Evolutionary conservation across 2,329 filamentous ascomycete species (phyloP).

Genomic region (Fusarium sp.): DNA sequence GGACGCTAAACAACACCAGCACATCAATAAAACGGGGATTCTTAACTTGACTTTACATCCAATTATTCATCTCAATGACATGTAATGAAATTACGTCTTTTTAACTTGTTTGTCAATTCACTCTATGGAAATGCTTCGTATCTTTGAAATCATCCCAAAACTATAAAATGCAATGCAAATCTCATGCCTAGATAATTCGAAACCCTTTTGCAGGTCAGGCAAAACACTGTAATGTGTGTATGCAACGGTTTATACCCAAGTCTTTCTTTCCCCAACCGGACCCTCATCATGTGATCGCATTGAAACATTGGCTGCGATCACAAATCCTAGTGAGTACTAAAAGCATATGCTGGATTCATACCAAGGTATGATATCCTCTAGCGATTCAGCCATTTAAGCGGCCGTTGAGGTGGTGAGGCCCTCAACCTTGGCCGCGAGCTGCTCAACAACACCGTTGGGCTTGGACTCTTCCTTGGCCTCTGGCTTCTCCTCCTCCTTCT

Average conservation of each 20-base stretch:
- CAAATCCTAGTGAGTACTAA: background rate
- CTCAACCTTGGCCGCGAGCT: constrained; percentile 51
- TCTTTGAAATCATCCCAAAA: background rate
- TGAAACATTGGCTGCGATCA: background rate
- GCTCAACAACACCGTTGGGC: constrained; percentile 45
- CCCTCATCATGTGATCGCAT: constrained; percentile 8
- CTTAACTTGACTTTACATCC: background rate
- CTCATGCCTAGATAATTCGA: background rate
- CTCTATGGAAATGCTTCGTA: background rate
- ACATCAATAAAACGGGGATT: background rate
- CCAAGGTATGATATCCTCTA: background rate
- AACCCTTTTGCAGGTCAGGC: background rate
- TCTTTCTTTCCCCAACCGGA: background rate
- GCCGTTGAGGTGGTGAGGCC: constrained; percentile 43
- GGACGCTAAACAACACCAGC: background rate
- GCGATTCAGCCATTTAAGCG: constrained; percentile 9
- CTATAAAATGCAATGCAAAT: constrained; percentile 7
- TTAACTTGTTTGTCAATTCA: background rate
- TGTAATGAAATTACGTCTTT: background rate
- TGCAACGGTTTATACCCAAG: background rate
- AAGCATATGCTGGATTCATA: background rate
- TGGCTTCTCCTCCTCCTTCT: constrained; percentile 30
- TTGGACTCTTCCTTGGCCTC: constrained; percentile 25
- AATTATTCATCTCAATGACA: background rate
- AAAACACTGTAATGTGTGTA: background rate